These are phyloP conservation scores for Beauveria pseudobassiana DNA, from an alignment of 2,329 filamentous ascomycete genomes.

Conservation along the genomic window DNA sequence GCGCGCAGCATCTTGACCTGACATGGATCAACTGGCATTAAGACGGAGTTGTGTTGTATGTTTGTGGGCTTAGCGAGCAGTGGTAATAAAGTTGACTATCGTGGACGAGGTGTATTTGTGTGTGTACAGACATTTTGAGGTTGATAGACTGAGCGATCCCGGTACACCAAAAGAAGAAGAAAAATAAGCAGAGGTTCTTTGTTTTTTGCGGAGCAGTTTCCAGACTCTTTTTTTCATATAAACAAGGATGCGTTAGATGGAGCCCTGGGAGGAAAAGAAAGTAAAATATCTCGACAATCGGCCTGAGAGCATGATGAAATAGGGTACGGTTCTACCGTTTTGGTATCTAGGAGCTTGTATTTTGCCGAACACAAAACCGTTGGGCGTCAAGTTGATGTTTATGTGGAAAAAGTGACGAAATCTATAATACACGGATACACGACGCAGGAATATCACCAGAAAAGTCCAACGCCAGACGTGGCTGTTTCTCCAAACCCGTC, in stretches of 20 bases:
- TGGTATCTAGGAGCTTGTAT: background rate
- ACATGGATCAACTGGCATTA: background rate
- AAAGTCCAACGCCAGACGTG: background rate
- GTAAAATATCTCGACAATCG: background rate
- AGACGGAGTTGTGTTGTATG: conserved; percentile 10
- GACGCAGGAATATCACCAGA: background rate
- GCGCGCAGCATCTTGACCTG: background rate
- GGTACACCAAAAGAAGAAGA: conserved; percentile 12
- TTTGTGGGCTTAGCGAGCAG: conserved; percentile 10
- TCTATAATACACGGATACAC: background rate
- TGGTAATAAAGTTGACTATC: conserved; percentile 2
- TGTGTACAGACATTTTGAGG: background rate
- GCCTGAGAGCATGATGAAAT: background rate
- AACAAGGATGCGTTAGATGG: background rate
- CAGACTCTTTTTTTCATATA: background rate
- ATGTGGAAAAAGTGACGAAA: background rate
- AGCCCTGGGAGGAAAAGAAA: background rate
- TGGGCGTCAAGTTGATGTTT: background rate
- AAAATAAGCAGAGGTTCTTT: background rate
- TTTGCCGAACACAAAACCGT: background rate
- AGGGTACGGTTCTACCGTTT: conserved; percentile 1
- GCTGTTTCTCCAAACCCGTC: background rate
- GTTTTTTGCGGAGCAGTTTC: background rate
- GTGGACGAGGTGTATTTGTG: background rate
- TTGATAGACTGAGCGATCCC: background rate